Conservation (phyloP, 139 green algal species). For the Picochlorum sp. region DNA sequence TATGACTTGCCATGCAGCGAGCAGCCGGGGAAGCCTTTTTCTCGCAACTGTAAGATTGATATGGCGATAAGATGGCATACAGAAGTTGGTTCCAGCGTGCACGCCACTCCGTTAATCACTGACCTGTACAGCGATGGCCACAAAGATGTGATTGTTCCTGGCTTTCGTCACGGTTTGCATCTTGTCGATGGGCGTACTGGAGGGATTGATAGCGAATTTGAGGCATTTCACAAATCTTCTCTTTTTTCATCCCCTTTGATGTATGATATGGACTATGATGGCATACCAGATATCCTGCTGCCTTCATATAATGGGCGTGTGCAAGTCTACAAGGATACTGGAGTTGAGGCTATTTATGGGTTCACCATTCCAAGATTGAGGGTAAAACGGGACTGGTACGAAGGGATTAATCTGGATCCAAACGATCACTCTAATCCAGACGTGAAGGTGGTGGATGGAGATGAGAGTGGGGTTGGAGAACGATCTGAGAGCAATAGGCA, state of each 20-base stretch:
- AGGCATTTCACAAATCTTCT: slow-evolving; percentile 52
- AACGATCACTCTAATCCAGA: slow-evolving; percentile 80
- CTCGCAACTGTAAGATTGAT: slow-evolving; percentile 15
- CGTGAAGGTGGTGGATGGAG: slow-evolving; percentile 31
- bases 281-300: slow-evolving; percentile 76
- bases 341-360: slow-evolving; percentile 30
- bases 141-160: slow-evolving; percentile 89
- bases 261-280: slow-evolving; percentile 83
- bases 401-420: slow-evolving; percentile 69
- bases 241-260: slow-evolving; percentile 82
- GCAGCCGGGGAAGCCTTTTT: background rate
- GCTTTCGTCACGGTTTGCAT: slow-evolving; percentile 44
- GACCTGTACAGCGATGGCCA: slow-evolving; percentile 84
- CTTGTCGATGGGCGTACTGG: slow-evolving; percentile 71
- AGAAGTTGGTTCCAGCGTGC: slow-evolving; percentile 69
- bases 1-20: background rate
- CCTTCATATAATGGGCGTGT: slow-evolving; percentile 89
- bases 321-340: slow-evolving; percentile 76
- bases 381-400: slow-evolving; percentile 75
- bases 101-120: slow-evolving; percentile 90
- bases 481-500: background rate
- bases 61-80: slow-evolving; percentile 82
- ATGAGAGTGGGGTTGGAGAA: slow-evolving; percentile 4
- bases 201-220: slow-evolving; percentile 38
- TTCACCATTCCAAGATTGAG: slow-evolving; percentile 57